phyloP scores from a whole-genome alignment of 441 rosid species.

The Gossypium schwendimanii region DNA sequence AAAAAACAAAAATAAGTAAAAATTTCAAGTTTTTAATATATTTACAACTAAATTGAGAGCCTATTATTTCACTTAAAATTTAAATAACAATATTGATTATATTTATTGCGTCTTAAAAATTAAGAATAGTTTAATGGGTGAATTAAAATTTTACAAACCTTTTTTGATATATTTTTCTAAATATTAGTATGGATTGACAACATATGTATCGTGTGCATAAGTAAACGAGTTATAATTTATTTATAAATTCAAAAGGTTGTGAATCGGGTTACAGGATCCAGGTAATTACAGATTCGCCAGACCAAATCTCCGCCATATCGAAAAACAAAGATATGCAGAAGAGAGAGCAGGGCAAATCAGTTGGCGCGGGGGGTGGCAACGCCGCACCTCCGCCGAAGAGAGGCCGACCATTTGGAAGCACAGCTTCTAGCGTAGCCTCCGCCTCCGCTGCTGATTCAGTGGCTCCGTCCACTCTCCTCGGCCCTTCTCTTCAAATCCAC shows the following conservation, averaged over 20 bases:
- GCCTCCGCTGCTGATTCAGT: conserved; percentile 37
- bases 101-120: too few relatives aligned
- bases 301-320: background rate
- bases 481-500: conserved; percentile 72
- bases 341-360: conserved; percentile 57
- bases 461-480: conserved; percentile 53
- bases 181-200: too few relatives aligned
- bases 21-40: too few relatives aligned
- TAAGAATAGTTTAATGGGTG: too few relatives aligned
- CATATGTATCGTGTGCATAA: too few relatives aligned
- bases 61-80: too few relatives aligned
- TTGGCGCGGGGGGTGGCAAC: conserved; percentile 43
- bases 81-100: too few relatives aligned
- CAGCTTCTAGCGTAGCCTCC: conserved; percentile 28
- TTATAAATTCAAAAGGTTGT: background rate
- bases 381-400: conserved; percentile 48
- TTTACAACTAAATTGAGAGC: too few relatives aligned
- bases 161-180: too few relatives aligned
- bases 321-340: conserved; percentile 47
- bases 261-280: background rate
- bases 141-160: too few relatives aligned
- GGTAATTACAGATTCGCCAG: conserved; percentile 5
- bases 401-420: conserved; percentile 69
- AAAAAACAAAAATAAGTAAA: too few relatives aligned
- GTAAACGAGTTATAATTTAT: background rate